Evolutionary conservation across 805 yeast species (phyloP).

Genomic region (Grigorovia humatica): DNA sequence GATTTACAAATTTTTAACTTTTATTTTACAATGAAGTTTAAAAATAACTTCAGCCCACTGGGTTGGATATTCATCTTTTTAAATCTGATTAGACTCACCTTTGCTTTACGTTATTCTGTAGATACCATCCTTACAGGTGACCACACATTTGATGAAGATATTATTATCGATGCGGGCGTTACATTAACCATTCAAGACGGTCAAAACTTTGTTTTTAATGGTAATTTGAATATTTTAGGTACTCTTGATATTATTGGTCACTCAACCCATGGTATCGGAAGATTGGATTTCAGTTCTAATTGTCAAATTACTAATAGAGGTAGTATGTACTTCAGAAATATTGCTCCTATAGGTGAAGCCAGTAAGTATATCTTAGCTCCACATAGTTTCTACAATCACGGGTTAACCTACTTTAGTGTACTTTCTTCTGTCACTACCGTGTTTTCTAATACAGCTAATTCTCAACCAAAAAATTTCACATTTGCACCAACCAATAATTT

Average conservation of each 20-base stretch:
- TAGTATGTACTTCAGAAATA: background rate
- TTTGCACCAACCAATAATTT: background rate
- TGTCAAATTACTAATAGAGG: background rate
- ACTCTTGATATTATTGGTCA: slow-evolving; percentile 1
- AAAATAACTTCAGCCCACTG: background rate
- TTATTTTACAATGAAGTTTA: background rate
- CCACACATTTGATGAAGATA: background rate
- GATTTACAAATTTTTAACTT: background rate
- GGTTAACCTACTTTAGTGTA: background rate
- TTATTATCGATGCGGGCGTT: background rate
- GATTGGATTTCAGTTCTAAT: background rate
- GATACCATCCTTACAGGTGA: background rate
- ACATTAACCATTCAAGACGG: background rate
- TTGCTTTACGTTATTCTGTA: background rate
- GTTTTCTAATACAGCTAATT: background rate
- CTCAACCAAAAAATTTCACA: background rate
- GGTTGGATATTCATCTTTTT: background rate
- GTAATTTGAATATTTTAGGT: background rate
- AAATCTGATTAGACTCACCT: background rate
- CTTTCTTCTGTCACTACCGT: background rate
- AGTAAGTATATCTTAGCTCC: background rate
- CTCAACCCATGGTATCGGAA: background rate
- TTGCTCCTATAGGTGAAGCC: background rate
- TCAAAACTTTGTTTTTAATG: background rate
- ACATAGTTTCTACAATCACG: background rate